phyloP scores from a whole-genome alignment of 2,329 filamentous ascomycete species.

The Microdochium trichocladiopsis region DNA sequence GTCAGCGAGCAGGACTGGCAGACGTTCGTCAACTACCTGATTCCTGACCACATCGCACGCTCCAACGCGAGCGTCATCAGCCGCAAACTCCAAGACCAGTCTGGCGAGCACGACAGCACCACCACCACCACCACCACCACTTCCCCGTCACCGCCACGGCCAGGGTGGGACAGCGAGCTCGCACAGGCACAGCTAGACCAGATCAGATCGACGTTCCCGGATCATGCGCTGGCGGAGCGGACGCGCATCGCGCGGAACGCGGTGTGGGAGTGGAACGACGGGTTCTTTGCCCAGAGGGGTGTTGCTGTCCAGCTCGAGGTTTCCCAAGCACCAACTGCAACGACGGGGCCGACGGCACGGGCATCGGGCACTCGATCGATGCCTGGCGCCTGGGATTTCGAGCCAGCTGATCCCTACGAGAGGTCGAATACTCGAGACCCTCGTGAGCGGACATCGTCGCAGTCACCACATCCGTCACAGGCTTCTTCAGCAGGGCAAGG shows the following conservation, averaged over 20 bases:
- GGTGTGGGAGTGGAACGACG: conserved; percentile 47
- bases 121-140: conserved; percentile 22
- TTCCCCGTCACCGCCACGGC: background rate
- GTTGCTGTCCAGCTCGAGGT: conserved; percentile 30
- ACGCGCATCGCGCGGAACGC: conserved; percentile 28
- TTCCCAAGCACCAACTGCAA: conserved; percentile 1
- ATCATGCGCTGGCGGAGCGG: conserved; percentile 12
- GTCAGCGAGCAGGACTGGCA: conserved; percentile 48
- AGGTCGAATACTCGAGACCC: background rate
- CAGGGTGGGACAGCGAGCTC: conserved; percentile 8
- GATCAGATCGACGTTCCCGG: conserved; percentile 16
- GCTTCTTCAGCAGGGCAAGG: background rate
- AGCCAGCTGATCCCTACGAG: conserved; percentile 13
- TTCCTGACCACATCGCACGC: conserved; percentile 37
- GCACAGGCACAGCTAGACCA: conserved; percentile 34
- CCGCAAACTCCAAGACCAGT: no score
- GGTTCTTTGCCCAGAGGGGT: conserved; percentile 46
- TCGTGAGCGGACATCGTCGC: background rate
- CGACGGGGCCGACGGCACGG: background rate
- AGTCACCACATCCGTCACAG: background rate
- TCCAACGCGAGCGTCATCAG: conserved; percentile 40
- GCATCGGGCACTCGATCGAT: conserved; percentile 5
- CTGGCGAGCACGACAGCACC: no score
- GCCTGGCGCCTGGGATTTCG: conserved; percentile 23
- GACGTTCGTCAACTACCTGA: conserved; percentile 49